phyloP scores from a whole-genome alignment of 345 rosid species.

The Euphorbia tirucalli region DNA sequence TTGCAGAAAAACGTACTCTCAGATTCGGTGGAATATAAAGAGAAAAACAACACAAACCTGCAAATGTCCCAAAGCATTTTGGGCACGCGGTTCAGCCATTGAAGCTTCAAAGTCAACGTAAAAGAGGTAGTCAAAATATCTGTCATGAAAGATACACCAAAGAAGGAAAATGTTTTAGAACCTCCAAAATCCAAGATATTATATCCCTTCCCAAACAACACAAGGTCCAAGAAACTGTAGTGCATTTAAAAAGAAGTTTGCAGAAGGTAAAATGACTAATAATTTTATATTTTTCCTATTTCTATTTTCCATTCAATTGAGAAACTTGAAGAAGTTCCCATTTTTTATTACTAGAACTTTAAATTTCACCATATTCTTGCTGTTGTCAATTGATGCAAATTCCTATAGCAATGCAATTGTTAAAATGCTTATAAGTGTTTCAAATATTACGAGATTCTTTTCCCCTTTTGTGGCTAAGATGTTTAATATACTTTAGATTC shows the following conservation, averaged over 20 bases:
- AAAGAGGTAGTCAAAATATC: slow-evolving; percentile 92
- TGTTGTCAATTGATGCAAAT: not conserved
- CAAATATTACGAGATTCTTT: not conserved
- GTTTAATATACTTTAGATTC: not conserved
- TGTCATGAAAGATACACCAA: slow-evolving; percentile 30
- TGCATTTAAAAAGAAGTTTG: not conserved
- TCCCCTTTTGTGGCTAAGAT: not conserved
- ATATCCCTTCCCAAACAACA: no score
- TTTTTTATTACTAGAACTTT: not conserved
- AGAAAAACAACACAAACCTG: slow-evolving; percentile 46
- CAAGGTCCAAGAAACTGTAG: not conserved
- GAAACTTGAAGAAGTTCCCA: not conserved
- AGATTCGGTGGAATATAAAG: not conserved
- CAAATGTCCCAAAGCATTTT: slow-evolving; percentile 70
- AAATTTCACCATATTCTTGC: not conserved
- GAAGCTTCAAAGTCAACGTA: slow-evolving; percentile 92
- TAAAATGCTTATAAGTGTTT: not conserved
- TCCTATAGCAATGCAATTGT: not conserved
- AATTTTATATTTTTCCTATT: no score
- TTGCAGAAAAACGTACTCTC: no score
- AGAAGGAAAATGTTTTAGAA: no score
- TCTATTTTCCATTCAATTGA: not conserved
- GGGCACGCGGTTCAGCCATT: slow-evolving; percentile 87
- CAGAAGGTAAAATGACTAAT: no score
- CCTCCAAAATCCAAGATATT: no score